These are phyloP conservation scores for Monosporascus cannonballus DNA, from an alignment of 2,329 filamentous ascomycete genomes.

Conservation along the genomic window DNA sequence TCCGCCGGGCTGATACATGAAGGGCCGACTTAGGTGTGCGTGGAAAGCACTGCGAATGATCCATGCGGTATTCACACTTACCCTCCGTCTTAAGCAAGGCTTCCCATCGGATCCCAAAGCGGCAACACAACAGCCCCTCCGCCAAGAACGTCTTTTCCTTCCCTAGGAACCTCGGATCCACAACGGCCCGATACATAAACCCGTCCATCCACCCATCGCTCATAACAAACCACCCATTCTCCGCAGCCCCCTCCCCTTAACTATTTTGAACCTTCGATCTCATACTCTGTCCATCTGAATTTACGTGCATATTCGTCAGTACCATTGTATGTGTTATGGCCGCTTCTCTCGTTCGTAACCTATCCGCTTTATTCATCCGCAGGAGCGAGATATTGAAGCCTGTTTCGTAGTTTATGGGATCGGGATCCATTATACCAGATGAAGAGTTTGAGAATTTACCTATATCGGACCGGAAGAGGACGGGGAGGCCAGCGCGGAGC, in stretches of 20 bases:
- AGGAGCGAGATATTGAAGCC: slow-evolving; percentile 75
- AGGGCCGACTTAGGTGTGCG: too few species aligned
- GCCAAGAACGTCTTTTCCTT: slow-evolving; percentile 63
- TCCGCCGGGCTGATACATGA: too few species aligned
- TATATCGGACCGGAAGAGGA: slow-evolving; percentile 87
- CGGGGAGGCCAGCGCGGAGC: slow-evolving; percentile 70
- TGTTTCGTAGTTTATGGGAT: slow-evolving; percentile 70
- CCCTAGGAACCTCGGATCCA: slow-evolving; percentile 65
- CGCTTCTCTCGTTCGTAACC: slow-evolving; percentile 67
- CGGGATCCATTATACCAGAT: slow-evolving; percentile 74
- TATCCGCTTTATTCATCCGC: slow-evolving; percentile 63
- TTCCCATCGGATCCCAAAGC: slow-evolving; percentile 76
- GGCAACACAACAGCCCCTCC: slow-evolving; percentile 66
- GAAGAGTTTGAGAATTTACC: slow-evolving; percentile 68
- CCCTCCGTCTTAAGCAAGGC: slow-evolving; percentile 46
- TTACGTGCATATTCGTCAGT: slow-evolving; percentile 76
- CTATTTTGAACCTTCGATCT: slow-evolving; percentile 86
- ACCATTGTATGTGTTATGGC: slow-evolving; percentile 90
- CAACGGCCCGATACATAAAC: slow-evolving; percentile 81
- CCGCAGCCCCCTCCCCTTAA: slow-evolving; percentile 68
- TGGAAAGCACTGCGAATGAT: too few species aligned
- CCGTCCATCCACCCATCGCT: slow-evolving; percentile 72
- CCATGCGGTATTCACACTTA: too few species aligned
- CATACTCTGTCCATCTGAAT: slow-evolving; percentile 43
- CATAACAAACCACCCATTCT: slow-evolving; percentile 87